Evolutionary conservation across 768 basidiomycete species (phyloP), one percentile per base, ranked within the genome.

Genomic region (Gloeophyllum trabeum): DNA sequence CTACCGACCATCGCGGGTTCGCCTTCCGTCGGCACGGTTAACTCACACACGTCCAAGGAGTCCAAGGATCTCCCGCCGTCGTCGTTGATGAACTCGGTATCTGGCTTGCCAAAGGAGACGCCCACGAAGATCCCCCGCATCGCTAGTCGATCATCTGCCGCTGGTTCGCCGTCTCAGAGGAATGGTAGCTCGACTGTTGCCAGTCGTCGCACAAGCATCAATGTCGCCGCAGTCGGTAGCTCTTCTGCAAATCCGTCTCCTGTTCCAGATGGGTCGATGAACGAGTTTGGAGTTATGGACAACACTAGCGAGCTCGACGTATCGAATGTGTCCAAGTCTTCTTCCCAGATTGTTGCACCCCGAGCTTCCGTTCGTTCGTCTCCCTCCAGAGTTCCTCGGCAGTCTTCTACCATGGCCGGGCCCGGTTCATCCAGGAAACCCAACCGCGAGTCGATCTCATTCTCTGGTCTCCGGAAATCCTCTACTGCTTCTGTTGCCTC

Each of bases 91-190:
- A 81, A 79, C 49, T 65, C 75, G 13, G 52, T 66, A 2, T 65
- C 70, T 22, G 62, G 66, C 6, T 60, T 79, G 43, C 57, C 73
- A 4, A 90, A 90, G 61, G 88, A 89, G 55, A 90, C 90, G 0
- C 89, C 89, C 3, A 93, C 89, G 16, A 92, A 90, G 65, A 93
- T 92, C 52, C 89, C 89, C 37, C 84, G 89, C 20, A 91, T 93
- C 30, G 83, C 87, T n/a, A 86, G 86, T 54, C 75, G 82, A 24
- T 79, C 81, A 2, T 85, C 88, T 4, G 76, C 82, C 6, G 73
- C 71, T 41, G 71, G 75, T 37, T 87, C 87, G 5, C 88, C 88
- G 12, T 72, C 81, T 34, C 58, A 76, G 42, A 79, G 79, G 50
- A 65, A 67, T n/a, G 68, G 75, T 14, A 64, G 69, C 14, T 47